A percentile compares a stretch with the other conserved stretches of the same genome.
phyloP scores from a whole-genome alignment of 345 rosid species.

The Salix arbutifolia region DNA sequence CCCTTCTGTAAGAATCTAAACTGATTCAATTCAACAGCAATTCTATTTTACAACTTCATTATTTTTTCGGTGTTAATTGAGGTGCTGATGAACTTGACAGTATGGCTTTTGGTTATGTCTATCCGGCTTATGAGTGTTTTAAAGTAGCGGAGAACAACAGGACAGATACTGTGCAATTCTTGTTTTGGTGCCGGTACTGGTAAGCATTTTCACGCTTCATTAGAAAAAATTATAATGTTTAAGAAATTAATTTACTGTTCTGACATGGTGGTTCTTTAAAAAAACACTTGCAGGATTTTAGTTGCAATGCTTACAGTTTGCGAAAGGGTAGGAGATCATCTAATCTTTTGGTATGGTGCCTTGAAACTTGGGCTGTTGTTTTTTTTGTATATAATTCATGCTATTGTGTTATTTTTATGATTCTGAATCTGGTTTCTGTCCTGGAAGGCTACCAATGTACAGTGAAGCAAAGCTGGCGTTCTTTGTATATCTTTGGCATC shows the following conservation, averaged over 20 bases:
- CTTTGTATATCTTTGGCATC: constrained; percentile 71
- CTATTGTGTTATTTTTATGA: neutral
- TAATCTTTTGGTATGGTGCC: constrained; percentile 56
- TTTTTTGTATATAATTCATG: neutral
- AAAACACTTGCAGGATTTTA: constrained; percentile 49
- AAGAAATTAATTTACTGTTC: neutral
- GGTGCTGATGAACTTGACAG: constrained; percentile 23
- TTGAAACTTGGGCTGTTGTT: neutral
- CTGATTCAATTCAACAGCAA: neutral
- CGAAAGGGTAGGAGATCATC: constrained; percentile 68
- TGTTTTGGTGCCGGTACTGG: constrained; percentile 91
- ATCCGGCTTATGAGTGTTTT: constrained; percentile 77
- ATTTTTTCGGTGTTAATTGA: too few species aligned
- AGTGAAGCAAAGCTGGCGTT: constrained; percentile 77
- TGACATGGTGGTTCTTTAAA: neutral
- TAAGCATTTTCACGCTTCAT: constrained; percentile 6
- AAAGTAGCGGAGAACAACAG: constrained; percentile 56
- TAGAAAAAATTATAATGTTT: neutral
- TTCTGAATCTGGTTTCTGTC: neutral
- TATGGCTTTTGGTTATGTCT: constrained; percentile 66
- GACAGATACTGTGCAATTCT: constrained; percentile 49
- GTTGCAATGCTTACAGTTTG: constrained; percentile 61
- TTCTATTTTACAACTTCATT: neutral
- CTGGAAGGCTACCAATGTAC: constrained; percentile 72
- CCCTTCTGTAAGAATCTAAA: constrained; percentile 26